phyloP scores from a whole-genome alignment of 805 yeast genomes.

The Wickerhamiella bombiphila region DNA sequence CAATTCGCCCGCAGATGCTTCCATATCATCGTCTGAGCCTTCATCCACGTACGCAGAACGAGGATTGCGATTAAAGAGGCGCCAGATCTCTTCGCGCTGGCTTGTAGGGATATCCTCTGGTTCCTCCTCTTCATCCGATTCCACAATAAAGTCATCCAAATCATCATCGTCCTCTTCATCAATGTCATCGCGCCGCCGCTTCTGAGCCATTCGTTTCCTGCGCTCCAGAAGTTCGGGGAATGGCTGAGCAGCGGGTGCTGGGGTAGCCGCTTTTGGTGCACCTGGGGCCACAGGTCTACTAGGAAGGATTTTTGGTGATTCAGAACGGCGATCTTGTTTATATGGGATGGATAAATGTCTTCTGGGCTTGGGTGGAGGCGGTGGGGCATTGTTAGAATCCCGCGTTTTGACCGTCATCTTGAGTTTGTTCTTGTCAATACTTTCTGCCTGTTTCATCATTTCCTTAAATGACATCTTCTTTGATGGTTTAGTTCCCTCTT shows the following conservation, averaged over 20 bases:
- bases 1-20: slow-evolving; percentile 83
- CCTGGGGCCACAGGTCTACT: neutral
- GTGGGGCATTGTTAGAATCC: slow-evolving; percentile 4
- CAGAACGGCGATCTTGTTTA: neutral
- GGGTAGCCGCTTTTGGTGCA: neutral
- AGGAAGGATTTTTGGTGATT: neutral
- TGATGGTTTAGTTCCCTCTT: slow-evolving; percentile 1
- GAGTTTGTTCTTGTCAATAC: slow-evolving; percentile 37
- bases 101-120: slow-evolving; percentile 31
- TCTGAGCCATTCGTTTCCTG: neutral
- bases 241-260: slow-evolving; percentile 18
- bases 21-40: slow-evolving; percentile 59
- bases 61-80: slow-evolving; percentile 51
- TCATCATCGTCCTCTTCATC: slow-evolving; percentile 34
- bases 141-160: slow-evolving; percentile 43
- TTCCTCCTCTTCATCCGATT: slow-evolving; percentile 35
- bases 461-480: slow-evolving; percentile 45
- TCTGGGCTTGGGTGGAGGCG: neutral
- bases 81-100: slow-evolving; percentile 55
- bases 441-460: slow-evolving; percentile 53
- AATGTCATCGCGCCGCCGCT: slow-evolving; percentile 5
- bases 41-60: slow-evolving; percentile 32
- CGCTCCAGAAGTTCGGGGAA: slow-evolving; percentile 12
- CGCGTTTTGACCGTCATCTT: slow-evolving; percentile 29
- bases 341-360: neutral